These are phyloP conservation scores for Aspergillus fijiensis DNA, from an alignment of 2,329 filamentous ascomycete genomes.

Conservation along the genomic window DNA sequence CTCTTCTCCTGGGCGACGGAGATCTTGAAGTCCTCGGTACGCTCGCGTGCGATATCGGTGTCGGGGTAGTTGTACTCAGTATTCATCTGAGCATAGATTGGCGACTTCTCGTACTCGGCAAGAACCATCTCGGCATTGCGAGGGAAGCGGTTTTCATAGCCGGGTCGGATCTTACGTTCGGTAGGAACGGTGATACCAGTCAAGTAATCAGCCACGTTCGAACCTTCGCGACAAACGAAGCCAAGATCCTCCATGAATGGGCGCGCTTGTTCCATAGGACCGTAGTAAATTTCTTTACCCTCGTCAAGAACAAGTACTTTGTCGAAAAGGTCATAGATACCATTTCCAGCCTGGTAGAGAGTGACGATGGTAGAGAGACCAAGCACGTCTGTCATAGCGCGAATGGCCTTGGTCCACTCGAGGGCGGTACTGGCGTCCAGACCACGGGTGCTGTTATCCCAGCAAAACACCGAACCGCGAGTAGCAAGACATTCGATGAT, in stretches of 20 bases:
- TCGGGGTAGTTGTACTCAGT: conserved; percentile 59
- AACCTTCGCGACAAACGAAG: conserved; percentile 61
- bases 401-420: conserved; percentile 60
- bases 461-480: conserved; percentile 60
- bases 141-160: conserved; percentile 47
- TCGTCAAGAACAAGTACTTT: conserved; percentile 68
- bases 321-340: conserved; percentile 68
- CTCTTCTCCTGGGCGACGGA: conserved; percentile 57
- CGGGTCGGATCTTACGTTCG: conserved; percentile 46
- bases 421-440: conserved; percentile 66
- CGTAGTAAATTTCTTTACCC: conserved; percentile 66
- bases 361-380: conserved; percentile 63
- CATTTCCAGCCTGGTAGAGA: conserved; percentile 69
- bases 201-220: conserved; percentile 65
- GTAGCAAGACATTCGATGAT: conserved; percentile 65
- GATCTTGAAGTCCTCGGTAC: conserved; percentile 56
- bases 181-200: conserved; percentile 63
- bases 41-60: conserved; percentile 48
- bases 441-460: conserved; percentile 67
- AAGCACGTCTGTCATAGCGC: conserved; percentile 63
- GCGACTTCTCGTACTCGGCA: conserved; percentile 53
- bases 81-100: conserved; percentile 52
- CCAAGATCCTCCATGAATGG: conserved; percentile 66
- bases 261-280: conserved; percentile 56
- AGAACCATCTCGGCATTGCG: conserved; percentile 47